Conservation (phyloP, 352 stramenopile species). For the Globisporangium acanthophoron region DNA sequence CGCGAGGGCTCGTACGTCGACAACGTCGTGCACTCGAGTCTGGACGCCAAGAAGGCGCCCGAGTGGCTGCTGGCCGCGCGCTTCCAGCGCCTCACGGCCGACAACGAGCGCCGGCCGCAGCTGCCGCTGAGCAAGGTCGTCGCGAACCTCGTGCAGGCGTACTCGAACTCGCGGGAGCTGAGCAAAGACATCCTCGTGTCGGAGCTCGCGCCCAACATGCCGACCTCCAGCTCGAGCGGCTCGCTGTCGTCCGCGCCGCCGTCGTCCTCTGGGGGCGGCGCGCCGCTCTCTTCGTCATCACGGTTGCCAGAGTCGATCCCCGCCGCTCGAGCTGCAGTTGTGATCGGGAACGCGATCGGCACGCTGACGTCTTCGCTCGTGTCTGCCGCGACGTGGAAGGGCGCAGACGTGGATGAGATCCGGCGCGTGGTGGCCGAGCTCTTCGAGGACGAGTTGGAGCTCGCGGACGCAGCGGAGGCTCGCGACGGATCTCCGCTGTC, state of each 20-base stretch:
- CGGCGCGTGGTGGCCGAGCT: constrained; percentile 16
- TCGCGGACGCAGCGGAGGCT: neutral
- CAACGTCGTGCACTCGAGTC: constrained; percentile 77
- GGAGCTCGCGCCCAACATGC: constrained; percentile 56
- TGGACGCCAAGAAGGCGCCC: constrained; percentile 57
- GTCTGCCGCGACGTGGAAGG: constrained; percentile 70
- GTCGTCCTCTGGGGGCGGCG: neutral
- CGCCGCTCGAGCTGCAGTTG: constrained; percentile 52
- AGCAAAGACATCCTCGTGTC: constrained; percentile 68
- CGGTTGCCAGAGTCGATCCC: neutral
- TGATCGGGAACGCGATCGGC: constrained; percentile 66
- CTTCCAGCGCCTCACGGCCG: constrained; percentile 33
- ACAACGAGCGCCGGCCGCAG: constrained; percentile 49
- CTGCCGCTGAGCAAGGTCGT: constrained; percentile 62
- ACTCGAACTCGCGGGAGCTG: constrained; percentile 60
- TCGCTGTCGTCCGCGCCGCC: neutral
- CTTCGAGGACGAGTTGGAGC: neutral
- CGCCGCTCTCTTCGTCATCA: neutral
- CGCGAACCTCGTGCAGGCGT: constrained; percentile 69
- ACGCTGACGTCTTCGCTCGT: constrained; percentile 55
- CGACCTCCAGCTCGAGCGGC: neutral
- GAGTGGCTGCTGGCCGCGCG: constrained; percentile 53
- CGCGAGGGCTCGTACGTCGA: constrained; percentile 80
- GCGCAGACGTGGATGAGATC: constrained; percentile 64
- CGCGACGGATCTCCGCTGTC: no score